These are phyloP conservation scores for Fusarium humuli DNA, from an alignment of 2,329 filamentous ascomycete species.

Conservation along the genomic window DNA sequence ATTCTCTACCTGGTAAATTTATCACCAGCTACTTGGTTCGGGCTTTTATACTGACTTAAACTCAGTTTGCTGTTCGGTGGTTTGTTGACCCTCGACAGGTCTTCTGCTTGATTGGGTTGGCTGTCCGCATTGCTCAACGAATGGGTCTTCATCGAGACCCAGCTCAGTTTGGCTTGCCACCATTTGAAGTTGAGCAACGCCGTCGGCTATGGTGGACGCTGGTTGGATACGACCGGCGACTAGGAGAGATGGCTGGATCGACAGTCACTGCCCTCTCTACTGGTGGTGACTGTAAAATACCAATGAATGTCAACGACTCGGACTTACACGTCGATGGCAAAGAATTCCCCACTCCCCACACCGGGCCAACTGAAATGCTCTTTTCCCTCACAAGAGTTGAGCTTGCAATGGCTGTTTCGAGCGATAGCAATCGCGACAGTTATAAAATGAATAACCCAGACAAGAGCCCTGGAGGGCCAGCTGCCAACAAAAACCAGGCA, in stretches of 20 bases:
- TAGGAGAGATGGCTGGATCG: slow-evolving; percentile 73
- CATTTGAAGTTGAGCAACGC: slow-evolving; percentile 76
- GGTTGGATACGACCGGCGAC: slow-evolving; percentile 74
- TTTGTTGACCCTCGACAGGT: slow-evolving; percentile 67
- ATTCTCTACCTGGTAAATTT: slow-evolving; percentile 71
- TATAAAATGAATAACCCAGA: slow-evolving; percentile 47
- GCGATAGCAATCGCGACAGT: slow-evolving; percentile 57
- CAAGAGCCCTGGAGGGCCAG: slow-evolving; percentile 42
- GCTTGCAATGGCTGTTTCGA: slow-evolving; percentile 65
- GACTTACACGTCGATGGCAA: slow-evolving; percentile 69
- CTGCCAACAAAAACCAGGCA: slow-evolving; percentile 45
- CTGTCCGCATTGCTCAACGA: slow-evolving; percentile 74
- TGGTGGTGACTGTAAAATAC: slow-evolving; percentile 65
- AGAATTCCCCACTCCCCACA: slow-evolving; percentile 61
- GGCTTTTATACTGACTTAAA: slow-evolving; percentile 1
- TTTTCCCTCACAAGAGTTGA: slow-evolving; percentile 69
- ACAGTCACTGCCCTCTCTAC: slow-evolving; percentile 67
- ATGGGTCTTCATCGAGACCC: slow-evolving; percentile 76
- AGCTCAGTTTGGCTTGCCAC: slow-evolving; percentile 61
- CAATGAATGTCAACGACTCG: slow-evolving; percentile 71
- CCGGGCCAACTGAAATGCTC: slow-evolving; percentile 69
- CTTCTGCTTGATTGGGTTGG: slow-evolving; percentile 68
- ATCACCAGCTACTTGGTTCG: not conserved
- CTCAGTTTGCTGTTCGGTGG: slow-evolving; percentile 61
- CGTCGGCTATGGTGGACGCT: slow-evolving; percentile 80